Conservation (phyloP, 2,329 filamentous ascomycete genomes). For the Pyrenochaeta sp. region DNA sequence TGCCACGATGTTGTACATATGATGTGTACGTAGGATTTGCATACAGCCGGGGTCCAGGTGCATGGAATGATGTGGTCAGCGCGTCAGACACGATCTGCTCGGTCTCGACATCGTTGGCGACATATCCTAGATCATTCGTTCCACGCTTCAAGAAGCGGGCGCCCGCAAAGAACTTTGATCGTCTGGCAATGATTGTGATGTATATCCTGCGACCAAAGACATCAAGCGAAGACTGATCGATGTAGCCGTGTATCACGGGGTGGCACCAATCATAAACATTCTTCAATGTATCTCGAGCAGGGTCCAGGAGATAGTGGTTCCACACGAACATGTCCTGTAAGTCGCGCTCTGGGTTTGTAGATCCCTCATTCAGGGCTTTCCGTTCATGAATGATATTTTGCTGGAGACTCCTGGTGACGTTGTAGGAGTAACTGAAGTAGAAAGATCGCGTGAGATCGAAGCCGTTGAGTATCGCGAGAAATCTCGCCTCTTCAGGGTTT, state of each 20-base stretch:
- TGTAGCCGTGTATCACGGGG: constrained; percentile 94
- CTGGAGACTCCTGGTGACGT: constrained; percentile 90
- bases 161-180: constrained; percentile 92
- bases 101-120: constrained; percentile 98
- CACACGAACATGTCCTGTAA: constrained; percentile 98
- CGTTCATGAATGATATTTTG: constrained; percentile 89
- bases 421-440: constrained; percentile 98
- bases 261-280: constrained; percentile 95
- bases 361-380: constrained; percentile 71
- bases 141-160: constrained; percentile 94
- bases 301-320: constrained; percentile 89
- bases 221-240: constrained; percentile 79
- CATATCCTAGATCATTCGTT: constrained; percentile 92
- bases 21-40: constrained; percentile 76
- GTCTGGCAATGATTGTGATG: constrained; percentile 90
- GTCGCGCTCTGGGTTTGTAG: constrained; percentile 67
- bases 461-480: constrained; percentile 87
- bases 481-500: constrained; percentile 88
- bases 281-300: constrained; percentile 73
- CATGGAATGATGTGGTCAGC: constrained; percentile 91
- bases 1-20: constrained; percentile 95
- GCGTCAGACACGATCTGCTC: constrained; percentile 98
- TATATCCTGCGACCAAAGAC: constrained; percentile 90
- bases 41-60: background rate
- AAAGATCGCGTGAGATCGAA: constrained; percentile 90